Conservation (phyloP, 2,329 filamentous ascomycete species). For the Zymoseptoria brevis region DNA sequence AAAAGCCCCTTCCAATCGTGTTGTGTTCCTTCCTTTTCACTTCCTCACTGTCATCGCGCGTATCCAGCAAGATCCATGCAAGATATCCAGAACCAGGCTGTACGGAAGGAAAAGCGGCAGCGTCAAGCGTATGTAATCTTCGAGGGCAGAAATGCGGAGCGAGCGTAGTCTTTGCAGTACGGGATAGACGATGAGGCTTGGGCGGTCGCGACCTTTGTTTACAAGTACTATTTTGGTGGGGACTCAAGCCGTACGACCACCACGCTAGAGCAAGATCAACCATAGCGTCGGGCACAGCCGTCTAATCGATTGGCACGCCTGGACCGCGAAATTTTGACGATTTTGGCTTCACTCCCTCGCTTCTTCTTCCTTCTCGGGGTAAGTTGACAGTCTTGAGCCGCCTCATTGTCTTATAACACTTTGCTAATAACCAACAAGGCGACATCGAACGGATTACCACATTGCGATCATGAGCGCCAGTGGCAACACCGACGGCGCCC, state of each 20-base stretch:
- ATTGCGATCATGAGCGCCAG: slow-evolving; percentile 67
- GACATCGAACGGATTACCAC: slow-evolving; percentile 27
- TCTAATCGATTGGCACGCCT: neutral
- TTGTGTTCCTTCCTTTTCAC: neutral
- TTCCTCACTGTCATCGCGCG: neutral
- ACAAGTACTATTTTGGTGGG: neutral
- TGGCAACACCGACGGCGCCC: slow-evolving; percentile 37
- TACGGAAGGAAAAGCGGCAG: neutral
- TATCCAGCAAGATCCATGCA: neutral
- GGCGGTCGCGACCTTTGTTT: neutral
- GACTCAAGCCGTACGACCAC: neutral
- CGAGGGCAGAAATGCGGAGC: neutral
- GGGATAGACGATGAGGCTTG: neutral
- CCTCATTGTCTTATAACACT: neutral
- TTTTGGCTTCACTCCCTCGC: slow-evolving; percentile 8
- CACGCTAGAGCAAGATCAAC: neutral
- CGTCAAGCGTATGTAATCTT: neutral
- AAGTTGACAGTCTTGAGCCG: slow-evolving; percentile 28
- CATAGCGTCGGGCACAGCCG: neutral
- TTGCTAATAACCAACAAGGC: slow-evolving; percentile 3
- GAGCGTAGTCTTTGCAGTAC: neutral
- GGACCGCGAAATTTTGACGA: neutral
- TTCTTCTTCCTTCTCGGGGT: slow-evolving; percentile 41
- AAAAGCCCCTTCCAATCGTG: neutral
- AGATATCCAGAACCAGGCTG: neutral